Evolutionary conservation across 257 asterid species (phyloP), one percentile per base, ranked within the genome.

Genomic region (Echites panduratus): DNA sequence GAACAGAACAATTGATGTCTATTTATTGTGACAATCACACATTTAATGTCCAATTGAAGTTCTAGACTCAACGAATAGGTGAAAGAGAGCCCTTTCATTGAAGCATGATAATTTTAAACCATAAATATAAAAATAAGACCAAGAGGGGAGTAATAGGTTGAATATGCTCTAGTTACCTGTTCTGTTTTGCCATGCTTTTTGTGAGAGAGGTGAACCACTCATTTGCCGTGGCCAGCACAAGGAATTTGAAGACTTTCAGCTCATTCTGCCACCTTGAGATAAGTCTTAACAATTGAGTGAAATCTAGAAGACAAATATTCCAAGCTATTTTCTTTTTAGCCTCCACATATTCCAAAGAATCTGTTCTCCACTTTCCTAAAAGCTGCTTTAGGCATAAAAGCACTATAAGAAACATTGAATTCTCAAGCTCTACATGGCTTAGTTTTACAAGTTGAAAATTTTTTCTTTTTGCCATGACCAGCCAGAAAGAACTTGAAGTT

Each of bases 271-370:
- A 67, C 68, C 75, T 49, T 50, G 5, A 29, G 5, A 41, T 50
- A 2, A 20, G 6, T 66, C 65, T 32, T 44, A 59, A 19, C 4
- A 24, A 49, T n/a, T 20, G 7, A 26, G 56, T 22, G 54, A 50
- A 40, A 75, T 70, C 62, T 16, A 73, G 69, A 83, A 76, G 77
- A 74, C 71, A 72, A 82, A 78, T 73, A 83, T 85, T 89, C 87
- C 70, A 63, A 32, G 27, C 68, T 54, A 22, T 75, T 50, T 63
- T 52, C 85, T 77, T 78, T 82, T 73, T 82, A 75, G 74, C 66
- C 80, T 76, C 22, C 77, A 44, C 75, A 75, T 74, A 85, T 85
- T 81, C 89, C 82, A 70, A 17, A 58, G 90, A 82, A 89, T 81
- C 44, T 78, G 59, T 89, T 85, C 92, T 68, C 69, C 63, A 68